Evolutionary conservation across 768 basidiomycete genomes (phyloP), one percentile per base, ranked within the genome.

Genomic region (Filobasidium wieringae): DNA sequence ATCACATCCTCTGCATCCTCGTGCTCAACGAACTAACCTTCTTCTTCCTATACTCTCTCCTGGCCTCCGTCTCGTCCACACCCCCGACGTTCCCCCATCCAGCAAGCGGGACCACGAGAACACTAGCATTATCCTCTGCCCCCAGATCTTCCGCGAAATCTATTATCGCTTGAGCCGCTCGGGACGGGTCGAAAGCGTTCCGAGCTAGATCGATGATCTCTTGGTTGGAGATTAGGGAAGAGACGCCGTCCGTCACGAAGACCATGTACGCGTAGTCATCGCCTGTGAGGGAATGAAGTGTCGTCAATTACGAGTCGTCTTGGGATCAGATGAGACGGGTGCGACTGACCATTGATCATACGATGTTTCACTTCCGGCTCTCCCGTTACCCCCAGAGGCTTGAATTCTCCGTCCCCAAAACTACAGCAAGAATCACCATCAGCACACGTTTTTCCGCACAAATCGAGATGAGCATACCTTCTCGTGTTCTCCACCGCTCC

Each of bases 201-300:
- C 91, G 79, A 6, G 84, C 85, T 41, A 99, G 82, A 72, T 97
- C 95, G 31, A 88, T 82, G 60, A 99, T 85, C 75, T 99, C 95
- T 61, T 88, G 86, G 70, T 97, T 91, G 0, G 91, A 91, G 40
- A 95, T 79, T 45, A 87, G 80, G 33, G 88, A 88, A 1, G 90
- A 87, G 50, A 97, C 80, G 5, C 95, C 95, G 72, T 99, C 95
- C 9, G 91, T 92, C n/a, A 92, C 78, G 14, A 93, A 78, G 29
- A 91, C 80, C 65, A 92, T 78, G 71, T 85, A 93, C 0, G 91
- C 84, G 82, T 88, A 91, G 53, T 88, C 83, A 8, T 77, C 72
- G 52, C 88, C 92, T 91, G 64, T 40, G 3, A 36, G 84, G 79
- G 34, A 86, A 86, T 17, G 43, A 12, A 11, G 43, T 6, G 14